Evolutionary conservation across 768 basidiomycete species (phyloP).

Genomic region (Postia placenta): DNA sequence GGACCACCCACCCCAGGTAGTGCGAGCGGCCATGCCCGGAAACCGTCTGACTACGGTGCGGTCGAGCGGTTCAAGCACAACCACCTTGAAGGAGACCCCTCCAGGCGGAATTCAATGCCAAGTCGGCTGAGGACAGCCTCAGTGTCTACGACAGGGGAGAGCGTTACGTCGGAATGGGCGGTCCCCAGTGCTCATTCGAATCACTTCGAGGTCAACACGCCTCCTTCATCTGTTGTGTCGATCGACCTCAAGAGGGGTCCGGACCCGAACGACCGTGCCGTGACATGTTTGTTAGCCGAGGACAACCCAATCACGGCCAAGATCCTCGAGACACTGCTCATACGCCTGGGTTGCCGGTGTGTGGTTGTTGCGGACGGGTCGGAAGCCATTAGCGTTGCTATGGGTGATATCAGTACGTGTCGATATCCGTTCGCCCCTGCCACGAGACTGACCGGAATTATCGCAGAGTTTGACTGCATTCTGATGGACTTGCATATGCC

Average conservation of each 20-base stretch:
- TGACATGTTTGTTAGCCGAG: conserved; percentile 92
- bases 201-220: conserved; percentile 55
- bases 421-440: conserved; percentile 4
- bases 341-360: conserved; percentile 91
- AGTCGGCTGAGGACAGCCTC: conserved; percentile 85
- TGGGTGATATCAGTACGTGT: conserved; percentile 92
- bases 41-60: conserved; percentile 86
- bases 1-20: conserved; percentile 70
- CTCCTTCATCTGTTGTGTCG: conserved; percentile 81
- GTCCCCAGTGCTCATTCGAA: conserved; percentile 37
- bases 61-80: conserved; percentile 85
- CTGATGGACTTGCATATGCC: conserved; percentile 97
- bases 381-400: conserved; percentile 93
- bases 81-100: conserved; percentile 66
- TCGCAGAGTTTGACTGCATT: conserved; percentile 88
- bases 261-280: conserved; percentile 79
- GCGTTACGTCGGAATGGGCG: conserved; percentile 67
- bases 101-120: conserved; percentile 74
- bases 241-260: conserved; percentile 73
- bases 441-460: conserved; percentile 19
- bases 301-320: conserved; percentile 98
- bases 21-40: conserved; percentile 58
- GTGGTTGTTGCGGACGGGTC: conserved; percentile 95
- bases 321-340: conserved; percentile 92
- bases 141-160: conserved; percentile 72